Base-by-base conservation (phyloP, 441 rosid species). In the Melastoma candidum region DNA sequence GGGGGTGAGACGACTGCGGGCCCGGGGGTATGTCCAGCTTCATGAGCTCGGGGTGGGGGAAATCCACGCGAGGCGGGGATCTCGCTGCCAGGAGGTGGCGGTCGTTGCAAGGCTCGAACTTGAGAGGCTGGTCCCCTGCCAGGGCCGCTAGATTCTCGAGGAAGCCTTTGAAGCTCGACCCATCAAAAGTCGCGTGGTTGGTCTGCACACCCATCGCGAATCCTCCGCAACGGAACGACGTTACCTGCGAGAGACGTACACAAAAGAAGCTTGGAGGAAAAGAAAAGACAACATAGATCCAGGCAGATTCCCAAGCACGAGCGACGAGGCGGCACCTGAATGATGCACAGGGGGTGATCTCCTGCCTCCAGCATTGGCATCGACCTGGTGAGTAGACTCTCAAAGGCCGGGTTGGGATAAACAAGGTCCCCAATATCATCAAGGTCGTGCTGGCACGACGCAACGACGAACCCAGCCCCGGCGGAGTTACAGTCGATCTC, bases 221-320 rank as follows among this genome's bases (percentile, higher is more conserved):
- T n/a, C 97, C 90, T 24, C 95, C 97, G 4, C 97, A 85, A 54
- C 70, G 72, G 63, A 85, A 83, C 14, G 85, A 77, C 48, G 95
- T 88, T 27, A 88, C 56, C 95, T 87, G 68, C 53, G 41, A 32
- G 41, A 32, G 5, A 8, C 8, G 41, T 9, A 10, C 22, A 17
- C 22, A 17, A 17, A 17, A 17, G 41, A 32, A 32, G 41, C 8
- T 32, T 32, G 41, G 22, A 17, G 22, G 22, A 17, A 17, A 17
- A 32, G 41, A 32, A 32, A 32, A 32, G 6, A 32, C 22, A 17
- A 17, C 22, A 17, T 17, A 17, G 22, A 17, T 17, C 22, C 22
- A 17, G 22, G 22, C 22, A 17, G 22, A 17, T 17, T 17, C 22
- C 22, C 22, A 17, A 17, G 22, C 22, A 17, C 22, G 22, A 17